phyloP scores from a whole-genome alignment of 2,329 filamentous ascomycete species.

The Cadophora malorum region DNA sequence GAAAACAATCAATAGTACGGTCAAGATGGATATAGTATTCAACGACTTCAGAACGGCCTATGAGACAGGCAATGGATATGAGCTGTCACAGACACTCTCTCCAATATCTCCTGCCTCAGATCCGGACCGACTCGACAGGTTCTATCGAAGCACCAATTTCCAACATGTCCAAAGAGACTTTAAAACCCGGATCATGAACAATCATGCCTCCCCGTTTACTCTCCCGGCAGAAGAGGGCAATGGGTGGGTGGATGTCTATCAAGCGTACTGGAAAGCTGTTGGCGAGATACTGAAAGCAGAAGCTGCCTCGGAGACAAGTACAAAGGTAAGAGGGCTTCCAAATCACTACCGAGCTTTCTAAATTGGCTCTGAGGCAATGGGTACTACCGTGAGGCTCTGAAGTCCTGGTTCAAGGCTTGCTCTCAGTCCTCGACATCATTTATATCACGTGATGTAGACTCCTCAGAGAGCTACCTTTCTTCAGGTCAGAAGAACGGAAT shows the following conservation, averaged over 20 bases:
- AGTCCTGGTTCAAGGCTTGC: background rate
- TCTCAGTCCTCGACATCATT: background rate
- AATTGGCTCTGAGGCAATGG: too few relatives aligned
- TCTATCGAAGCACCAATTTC: conserved; percentile 76
- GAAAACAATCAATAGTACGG: conserved; percentile 15
- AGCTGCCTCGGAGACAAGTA: conserved; percentile 50
- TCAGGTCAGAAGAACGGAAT: background rate
- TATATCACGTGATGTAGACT: conserved; percentile 20
- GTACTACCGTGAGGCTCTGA: too few relatives aligned
- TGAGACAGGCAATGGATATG: conserved; percentile 68
- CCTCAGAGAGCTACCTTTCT: too few relatives aligned
- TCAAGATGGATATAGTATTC: conserved; percentile 75
- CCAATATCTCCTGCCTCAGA: conserved; percentile 70
- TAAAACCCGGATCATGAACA: conserved; percentile 72
- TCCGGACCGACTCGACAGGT: conserved; percentile 69
- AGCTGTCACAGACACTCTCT: conserved; percentile 75
- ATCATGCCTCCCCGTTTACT: conserved; percentile 50
- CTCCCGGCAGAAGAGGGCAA: conserved; percentile 64
- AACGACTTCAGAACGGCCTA: conserved; percentile 76
- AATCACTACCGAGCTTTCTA: too few relatives aligned
- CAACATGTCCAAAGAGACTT: conserved; percentile 67
- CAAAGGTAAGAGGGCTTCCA: conserved; percentile 36
- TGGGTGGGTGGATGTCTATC: conserved; percentile 88
- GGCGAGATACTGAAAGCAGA: conserved; percentile 74
- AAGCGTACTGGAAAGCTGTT: conserved; percentile 82